These are phyloP conservation scores for Penicillium taxi DNA, from an alignment of 495 filamentous ascomycete genomes.

Conservation along the genomic window DNA sequence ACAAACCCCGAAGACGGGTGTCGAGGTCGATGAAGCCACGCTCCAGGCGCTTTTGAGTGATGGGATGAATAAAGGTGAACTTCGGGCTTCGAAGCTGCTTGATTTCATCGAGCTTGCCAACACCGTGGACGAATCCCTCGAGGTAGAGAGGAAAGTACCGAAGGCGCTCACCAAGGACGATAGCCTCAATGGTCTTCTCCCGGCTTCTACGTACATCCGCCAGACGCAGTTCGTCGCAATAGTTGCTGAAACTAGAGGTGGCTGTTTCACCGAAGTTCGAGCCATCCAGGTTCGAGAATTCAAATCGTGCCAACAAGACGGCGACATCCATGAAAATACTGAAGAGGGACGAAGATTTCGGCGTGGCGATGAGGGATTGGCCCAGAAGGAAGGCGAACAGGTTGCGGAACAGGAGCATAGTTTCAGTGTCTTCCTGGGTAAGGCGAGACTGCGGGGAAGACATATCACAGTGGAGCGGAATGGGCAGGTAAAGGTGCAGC, in stretches of 20 bases:
- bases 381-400: slow-evolving; percentile 82
- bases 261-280: slow-evolving; percentile 78
- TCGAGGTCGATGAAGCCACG: slow-evolving; percentile 72
- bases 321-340: slow-evolving; percentile 65
- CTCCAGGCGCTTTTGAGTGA: slow-evolving; percentile 72
- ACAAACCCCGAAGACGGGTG: slow-evolving; percentile 56
- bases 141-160: slow-evolving; percentile 74
- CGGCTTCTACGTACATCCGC: slow-evolving; percentile 75
- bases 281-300: slow-evolving; percentile 73
- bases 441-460: slow-evolving; percentile 31
- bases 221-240: slow-evolving; percentile 65
- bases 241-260: slow-evolving; percentile 64
- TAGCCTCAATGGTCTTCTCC: slow-evolving; percentile 84
- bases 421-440: slow-evolving; percentile 53
- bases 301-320: slow-evolving; percentile 58
- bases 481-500: slow-evolving; percentile 64
- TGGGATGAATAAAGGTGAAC: slow-evolving; percentile 55
- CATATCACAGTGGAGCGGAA: slow-evolving; percentile 44
- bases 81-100: slow-evolving; percentile 59
- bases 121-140: slow-evolving; percentile 88
- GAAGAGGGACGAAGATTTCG: slow-evolving; percentile 59
- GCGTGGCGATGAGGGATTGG: slow-evolving; percentile 72
- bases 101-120: slow-evolving; percentile 76
- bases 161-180: slow-evolving; percentile 82
- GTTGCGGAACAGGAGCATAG: slow-evolving; percentile 72